A percentile compares a stretch with the other conserved stretches of the same genome.
phyloP scores from a whole-genome alignment of 176 grass and related monocot species.

The Phoenix roebelenii region DNA sequence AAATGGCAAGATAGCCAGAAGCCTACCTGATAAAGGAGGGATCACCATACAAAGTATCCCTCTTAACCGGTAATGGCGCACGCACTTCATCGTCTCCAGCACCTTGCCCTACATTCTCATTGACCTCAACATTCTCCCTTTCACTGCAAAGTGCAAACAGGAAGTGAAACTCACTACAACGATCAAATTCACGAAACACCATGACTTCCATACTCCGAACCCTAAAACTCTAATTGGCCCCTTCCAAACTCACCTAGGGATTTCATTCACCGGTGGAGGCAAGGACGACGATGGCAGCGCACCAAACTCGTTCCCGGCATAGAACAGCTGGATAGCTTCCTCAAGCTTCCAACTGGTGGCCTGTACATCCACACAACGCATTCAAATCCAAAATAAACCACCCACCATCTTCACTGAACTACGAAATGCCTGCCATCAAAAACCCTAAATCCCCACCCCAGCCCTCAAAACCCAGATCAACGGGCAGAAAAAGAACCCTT shows the following conservation, averaged over 20 bases:
- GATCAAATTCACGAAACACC: background rate
- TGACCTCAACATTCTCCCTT: background rate
- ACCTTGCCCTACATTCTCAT: constrained; percentile 2
- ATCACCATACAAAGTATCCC: constrained; percentile 90
- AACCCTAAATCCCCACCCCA: too few species aligned
- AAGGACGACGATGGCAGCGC: constrained; percentile 10
- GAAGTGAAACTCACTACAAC: background rate
- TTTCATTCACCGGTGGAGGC: constrained; percentile 18
- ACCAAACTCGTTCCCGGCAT: constrained; percentile 59
- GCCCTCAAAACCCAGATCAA: too few species aligned
- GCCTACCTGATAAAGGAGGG: constrained; percentile 32
- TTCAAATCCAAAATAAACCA: too few species aligned
- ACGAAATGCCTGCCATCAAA: too few species aligned
- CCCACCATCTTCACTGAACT: too few species aligned
- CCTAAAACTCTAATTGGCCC: constrained; percentile 14
- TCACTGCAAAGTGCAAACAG: constrained; percentile 6
- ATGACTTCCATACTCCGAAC: constrained; percentile 4
- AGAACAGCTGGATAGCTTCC: constrained; percentile 86
- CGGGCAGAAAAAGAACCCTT: too few species aligned
- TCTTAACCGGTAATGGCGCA: constrained; percentile 60
- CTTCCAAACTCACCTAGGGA: constrained; percentile 10
- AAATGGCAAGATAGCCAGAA: background rate
- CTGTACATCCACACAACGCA: constrained; percentile 24
- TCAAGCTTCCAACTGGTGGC: constrained; percentile 83
- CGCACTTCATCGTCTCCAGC: constrained; percentile 67